Percentiles rank a stretch among this genome's conserved stretches.
These are phyloP conservation scores for Prinsepia uniflora DNA, from an alignment of 306 rosid genomes.

Conservation along the genomic window DNA sequence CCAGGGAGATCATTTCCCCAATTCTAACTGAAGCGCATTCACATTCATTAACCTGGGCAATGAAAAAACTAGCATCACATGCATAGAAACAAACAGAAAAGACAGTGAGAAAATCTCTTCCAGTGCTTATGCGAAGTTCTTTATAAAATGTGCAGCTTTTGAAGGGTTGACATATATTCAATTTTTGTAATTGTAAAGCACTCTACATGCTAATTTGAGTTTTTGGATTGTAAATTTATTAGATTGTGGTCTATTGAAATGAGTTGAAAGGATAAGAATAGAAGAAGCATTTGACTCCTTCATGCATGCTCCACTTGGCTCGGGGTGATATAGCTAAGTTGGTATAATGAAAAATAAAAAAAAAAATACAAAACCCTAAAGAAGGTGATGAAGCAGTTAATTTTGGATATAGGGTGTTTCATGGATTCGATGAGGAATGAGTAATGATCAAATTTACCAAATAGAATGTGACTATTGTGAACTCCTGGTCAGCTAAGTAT, in stretches of 20 bases:
- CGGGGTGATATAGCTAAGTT: no score
- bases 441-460: not conserved
- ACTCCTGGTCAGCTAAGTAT: not conserved
- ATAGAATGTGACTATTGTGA: not conserved
- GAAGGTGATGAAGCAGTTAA: not conserved
- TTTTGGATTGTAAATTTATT: no score
- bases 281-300: no score
- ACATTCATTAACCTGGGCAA: conserved; percentile 67
- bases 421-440: not conserved
- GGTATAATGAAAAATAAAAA: no score
- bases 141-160: no score
- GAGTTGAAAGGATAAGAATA: no score
- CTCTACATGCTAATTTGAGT: no score
- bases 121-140: not conserved
- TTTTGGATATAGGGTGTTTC: not conserved
- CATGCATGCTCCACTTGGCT: no score
- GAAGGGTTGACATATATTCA: no score
- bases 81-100: not conserved
- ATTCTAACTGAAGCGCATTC: conserved; percentile 60
- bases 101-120: not conserved
- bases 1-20: conserved; percentile 61
- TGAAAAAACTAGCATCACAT: conserved; percentile 18
- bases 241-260: no score
- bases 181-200: no score
- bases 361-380: not conserved